Evolutionary conservation across 495 filamentous ascomycete genomes (phyloP), one percentile per base, ranked within the genome.

Genomic region (Penicillium silybi): DNA sequence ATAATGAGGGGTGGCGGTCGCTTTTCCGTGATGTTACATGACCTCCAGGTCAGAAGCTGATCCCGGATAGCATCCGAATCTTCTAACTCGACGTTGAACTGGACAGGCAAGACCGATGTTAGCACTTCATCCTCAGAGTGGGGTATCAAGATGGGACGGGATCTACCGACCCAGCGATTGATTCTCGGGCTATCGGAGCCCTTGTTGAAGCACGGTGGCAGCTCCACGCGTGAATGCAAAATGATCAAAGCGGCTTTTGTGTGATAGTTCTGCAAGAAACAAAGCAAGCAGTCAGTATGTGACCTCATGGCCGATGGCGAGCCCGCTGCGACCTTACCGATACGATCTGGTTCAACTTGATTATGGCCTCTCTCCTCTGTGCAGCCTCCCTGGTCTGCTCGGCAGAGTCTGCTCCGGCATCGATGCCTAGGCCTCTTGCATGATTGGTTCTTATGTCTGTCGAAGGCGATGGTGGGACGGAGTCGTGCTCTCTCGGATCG

Each of bases 11-110:
- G 88, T 37, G 89, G 90, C 18, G 93, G 93, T 47, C 84, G 84
- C 56, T 86, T 84, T 22, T 87, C 82, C 40, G 86, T 79, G 42
- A 85, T 80, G 70, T 92, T 89, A 50, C 84, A 88, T 26, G 69
- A 78, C 69, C 81, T 86, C 90, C 91, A 98, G 38, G 84, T 75
- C 55, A 79, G 77, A 27, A 97, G 76, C 52, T 91, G 86, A 50
- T 95, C 85, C 60, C 82, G 76, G 54, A 93, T 87, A 39, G 83
- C 82, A 61, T 95, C 90, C 47, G 90, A 92, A 48, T 98, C 93
- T 56, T 96, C 90, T 41, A 96, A 78, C 44, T 96, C 89, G 55
- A 97, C 81, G 64, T 95, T 93, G 70, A 97, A 98, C 93, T 97
- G 26, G 19, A 18, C 41, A 11, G 10, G 18, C 34, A 40, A 47